Base-by-base conservation (phyloP, 805 yeast genomes). In the Ogataea naganishii region DNA sequence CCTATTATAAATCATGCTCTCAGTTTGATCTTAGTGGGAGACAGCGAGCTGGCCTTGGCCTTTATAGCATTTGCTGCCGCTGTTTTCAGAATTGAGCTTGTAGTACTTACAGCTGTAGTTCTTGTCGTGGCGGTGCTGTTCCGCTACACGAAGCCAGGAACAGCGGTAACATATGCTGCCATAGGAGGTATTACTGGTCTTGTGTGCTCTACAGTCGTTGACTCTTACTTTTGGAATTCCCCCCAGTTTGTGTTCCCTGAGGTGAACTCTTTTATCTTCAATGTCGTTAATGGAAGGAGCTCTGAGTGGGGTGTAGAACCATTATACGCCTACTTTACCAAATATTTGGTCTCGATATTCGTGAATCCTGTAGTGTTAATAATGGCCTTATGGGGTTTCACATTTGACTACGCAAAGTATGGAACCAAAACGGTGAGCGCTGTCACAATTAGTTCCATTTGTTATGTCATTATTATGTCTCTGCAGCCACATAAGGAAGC, bases 401-500 rank as follows among this genome's bases (percentile, higher is more conserved):
- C 24, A 3, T 23, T 27, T 10, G 49, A 50, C 31, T 33, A 41
- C 26, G 39, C 40, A 5, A 53, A 49, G 32, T 48, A 50, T 16
- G 47, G 49, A 11, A 44, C 47, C 14, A 43, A 46, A 12, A 35
- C 53, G 1, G 43, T 72, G 21, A 64, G 69, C 23, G 53, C 75
- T 5, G 46, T 77, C 17, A 62, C 70, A 2, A 35, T 69, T 12
- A 60, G 84, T 1, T 58, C 80, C 0, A 24, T 76, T 1, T 29
- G 70, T 11, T 88, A 62, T 46, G 64, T 86, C n/a, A 37, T 60
- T 2, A 44, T 73, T 5, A 66, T 86, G 68, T 85, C 96, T 0
- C 51, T 78, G 30, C 92, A 82, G 52, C 86, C 92, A 3, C 96
- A 89, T 45, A 89, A 89, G 50, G 97, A 89, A 60, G 84, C 94